Evolutionary conservation across 2,329 filamentous ascomycete genomes (phyloP).

Genomic region (Xylariales sp.): DNA sequence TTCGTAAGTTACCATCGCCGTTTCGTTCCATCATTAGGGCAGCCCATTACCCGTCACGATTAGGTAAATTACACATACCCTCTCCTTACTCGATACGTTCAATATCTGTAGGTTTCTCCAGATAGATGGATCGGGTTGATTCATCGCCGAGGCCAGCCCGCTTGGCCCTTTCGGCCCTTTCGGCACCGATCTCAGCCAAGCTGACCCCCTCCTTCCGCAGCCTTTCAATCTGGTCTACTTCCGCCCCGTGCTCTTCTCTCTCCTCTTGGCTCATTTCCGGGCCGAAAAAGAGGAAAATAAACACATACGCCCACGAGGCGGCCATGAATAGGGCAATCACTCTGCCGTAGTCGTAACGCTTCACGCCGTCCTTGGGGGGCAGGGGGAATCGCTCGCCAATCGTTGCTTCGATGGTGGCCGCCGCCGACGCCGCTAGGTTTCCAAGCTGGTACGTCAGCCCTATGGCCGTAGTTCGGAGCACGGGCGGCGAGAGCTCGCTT

Average conservation of each 20-base stretch:
- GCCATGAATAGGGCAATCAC: conserved; percentile 38
- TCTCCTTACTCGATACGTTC: conserved; percentile 25
- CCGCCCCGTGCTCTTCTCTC: conserved; percentile 28
- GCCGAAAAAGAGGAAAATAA: conserved; percentile 34
- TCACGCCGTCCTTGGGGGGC: conserved; percentile 32
- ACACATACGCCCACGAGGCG: conserved; percentile 33
- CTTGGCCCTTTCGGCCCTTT: conserved; percentile 31
- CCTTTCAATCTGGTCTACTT: conserved; percentile 33
- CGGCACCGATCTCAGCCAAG: conserved; percentile 34
- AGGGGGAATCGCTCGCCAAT: conserved; percentile 38
- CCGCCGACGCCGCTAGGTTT: conserved; percentile 37
- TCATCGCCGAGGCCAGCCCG: conserved; percentile 14
- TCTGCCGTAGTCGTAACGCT: conserved; percentile 38
- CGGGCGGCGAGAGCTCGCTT: conserved; percentile 38
- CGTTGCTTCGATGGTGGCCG: conserved; percentile 37
- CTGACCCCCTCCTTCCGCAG: conserved; percentile 39
- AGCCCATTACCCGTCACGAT: too few relatives aligned
- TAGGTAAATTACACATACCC: neutral
- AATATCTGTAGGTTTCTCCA: conserved; percentile 33
- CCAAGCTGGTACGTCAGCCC: conserved; percentile 39
- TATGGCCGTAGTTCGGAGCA: conserved; percentile 30
- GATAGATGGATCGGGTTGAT: neutral
- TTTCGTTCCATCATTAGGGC: too few relatives aligned
- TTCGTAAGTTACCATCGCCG: too few relatives aligned
- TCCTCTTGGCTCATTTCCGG: conserved; percentile 43